phyloP scores from a whole-genome alignment of 2,329 filamentous ascomycete genomes.

The Penicillium olsonii region DNA sequence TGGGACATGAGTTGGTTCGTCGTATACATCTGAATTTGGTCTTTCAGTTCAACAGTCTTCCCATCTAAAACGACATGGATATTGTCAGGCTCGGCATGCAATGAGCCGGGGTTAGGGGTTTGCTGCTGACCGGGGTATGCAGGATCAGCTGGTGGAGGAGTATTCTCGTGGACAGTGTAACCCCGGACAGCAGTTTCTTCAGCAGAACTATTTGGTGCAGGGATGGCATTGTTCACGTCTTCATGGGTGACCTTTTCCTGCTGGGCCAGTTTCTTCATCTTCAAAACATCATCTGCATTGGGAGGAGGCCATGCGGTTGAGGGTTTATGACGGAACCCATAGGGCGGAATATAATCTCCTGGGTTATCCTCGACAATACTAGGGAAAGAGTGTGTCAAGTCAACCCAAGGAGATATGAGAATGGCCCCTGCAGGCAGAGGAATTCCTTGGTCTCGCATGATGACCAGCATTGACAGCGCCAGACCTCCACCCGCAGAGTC shows the following conservation, averaged over 20 bases:
- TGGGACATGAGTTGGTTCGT: slow-evolving; percentile 84
- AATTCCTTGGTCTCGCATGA: slow-evolving; percentile 77
- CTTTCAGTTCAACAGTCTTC: slow-evolving; percentile 71
- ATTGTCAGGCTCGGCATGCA: slow-evolving; percentile 34
- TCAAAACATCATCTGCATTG: slow-evolving; percentile 69
- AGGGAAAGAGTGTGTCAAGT: slow-evolving; percentile 92
- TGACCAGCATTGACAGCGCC: slow-evolving; percentile 76
- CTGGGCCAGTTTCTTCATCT: slow-evolving; percentile 50
- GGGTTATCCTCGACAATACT: slow-evolving; percentile 73
- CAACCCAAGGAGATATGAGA: slow-evolving; percentile 92
- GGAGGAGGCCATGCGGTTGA: slow-evolving; percentile 91
- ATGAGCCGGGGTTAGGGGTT: slow-evolving; percentile 15
- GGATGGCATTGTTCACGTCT: slow-evolving; percentile 22
- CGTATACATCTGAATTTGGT: slow-evolving; percentile 88
- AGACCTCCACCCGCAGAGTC: slow-evolving; percentile 94
- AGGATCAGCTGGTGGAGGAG: slow-evolving; percentile 12
- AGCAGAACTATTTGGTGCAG: slow-evolving; percentile 20
- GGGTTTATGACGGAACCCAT: slow-evolving; percentile 88
- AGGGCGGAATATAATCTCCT: slow-evolving; percentile 82
- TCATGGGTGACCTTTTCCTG: slow-evolving; percentile 39
- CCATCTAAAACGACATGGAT: slow-evolving; percentile 72
- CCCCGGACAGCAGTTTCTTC: slow-evolving; percentile 36
- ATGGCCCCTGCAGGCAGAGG: slow-evolving; percentile 87
- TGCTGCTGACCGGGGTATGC: slow-evolving; percentile 27
- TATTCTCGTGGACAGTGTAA: slow-evolving; percentile 27